These are phyloP conservation scores for Leptoxyphium fumago DNA, from an alignment of 2,329 filamentous ascomycete genomes.

Conservation along the genomic window DNA sequence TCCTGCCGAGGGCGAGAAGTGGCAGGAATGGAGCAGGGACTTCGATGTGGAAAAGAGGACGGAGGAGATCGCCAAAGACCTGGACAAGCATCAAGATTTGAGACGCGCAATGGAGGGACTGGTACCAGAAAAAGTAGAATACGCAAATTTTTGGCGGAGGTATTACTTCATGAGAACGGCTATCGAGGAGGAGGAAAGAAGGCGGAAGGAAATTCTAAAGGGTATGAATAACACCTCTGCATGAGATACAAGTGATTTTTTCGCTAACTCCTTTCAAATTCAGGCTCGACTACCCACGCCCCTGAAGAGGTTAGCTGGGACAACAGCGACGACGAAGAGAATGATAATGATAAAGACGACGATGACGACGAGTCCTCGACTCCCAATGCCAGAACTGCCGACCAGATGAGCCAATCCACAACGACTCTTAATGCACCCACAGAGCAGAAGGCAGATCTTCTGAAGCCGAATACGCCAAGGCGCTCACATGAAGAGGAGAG, in stretches of 20 bases:
- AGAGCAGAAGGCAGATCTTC: constrained; percentile 17
- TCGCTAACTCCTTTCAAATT: not conserved
- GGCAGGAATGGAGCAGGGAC: constrained; percentile 52
- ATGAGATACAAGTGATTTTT: too few species aligned
- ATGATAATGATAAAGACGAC: constrained; percentile 2
- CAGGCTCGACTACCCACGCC: constrained; percentile 49
- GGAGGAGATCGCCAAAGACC: constrained; percentile 61
- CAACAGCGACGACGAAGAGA: constrained; percentile 58
- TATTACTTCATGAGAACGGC: constrained; percentile 93
- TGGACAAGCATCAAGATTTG: constrained; percentile 77
- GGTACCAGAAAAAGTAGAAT: constrained; percentile 85
- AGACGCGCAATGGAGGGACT: constrained; percentile 83
- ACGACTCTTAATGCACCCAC: constrained; percentile 16
- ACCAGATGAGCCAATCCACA: constrained; percentile 12
- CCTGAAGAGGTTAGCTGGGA: constrained; percentile 56
- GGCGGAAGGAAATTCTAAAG: constrained; percentile 77
- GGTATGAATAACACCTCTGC: not conserved
- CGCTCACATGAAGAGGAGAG: constrained; percentile 60
- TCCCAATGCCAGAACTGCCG: constrained; percentile 11
- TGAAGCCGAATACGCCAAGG: constrained; percentile 51
- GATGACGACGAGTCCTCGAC: constrained; percentile 24
- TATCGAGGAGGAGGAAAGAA: constrained; percentile 82
- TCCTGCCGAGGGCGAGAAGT: constrained; percentile 55
- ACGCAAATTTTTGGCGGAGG: constrained; percentile 77
- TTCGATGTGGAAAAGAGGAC: constrained; percentile 81